These are phyloP conservation scores for Blastocystis sp. DNA, from an alignment of 352 stramenopile genomes.

Conservation along the genomic window DNA sequence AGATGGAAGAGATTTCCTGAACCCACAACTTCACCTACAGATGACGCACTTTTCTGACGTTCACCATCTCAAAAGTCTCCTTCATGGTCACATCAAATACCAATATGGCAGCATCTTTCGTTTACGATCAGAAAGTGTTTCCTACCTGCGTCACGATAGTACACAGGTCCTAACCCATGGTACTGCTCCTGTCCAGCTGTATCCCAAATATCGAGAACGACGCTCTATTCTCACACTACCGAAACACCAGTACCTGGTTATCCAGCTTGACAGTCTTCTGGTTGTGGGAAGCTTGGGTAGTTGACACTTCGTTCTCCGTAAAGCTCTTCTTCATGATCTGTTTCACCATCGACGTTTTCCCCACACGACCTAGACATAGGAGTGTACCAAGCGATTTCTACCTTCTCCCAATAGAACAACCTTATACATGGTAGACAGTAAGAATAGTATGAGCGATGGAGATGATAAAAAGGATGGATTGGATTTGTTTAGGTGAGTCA, in stretches of 20 bases:
- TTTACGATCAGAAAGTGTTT: neutral
- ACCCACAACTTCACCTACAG: constrained; percentile 37
- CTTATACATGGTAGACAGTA: neutral
- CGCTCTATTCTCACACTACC: neutral
- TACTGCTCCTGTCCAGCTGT: constrained; percentile 48
- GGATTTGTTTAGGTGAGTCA: too few relatives aligned
- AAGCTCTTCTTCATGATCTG: constrained; percentile 41
- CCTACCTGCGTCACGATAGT: constrained; percentile 44
- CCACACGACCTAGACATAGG: constrained; percentile 4
- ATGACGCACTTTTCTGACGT: neutral
- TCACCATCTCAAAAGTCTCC: constrained; percentile 42
- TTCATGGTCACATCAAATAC: constrained; percentile 34
- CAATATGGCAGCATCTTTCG: constrained; percentile 30
- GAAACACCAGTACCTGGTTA: neutral
- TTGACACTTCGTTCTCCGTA: constrained; percentile 8
- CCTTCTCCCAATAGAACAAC: constrained; percentile 42
- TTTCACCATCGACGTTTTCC: constrained; percentile 49
- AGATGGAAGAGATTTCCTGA: constrained; percentile 16
- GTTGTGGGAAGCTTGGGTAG: constrained; percentile 38
- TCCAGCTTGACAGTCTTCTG: constrained; percentile 20
- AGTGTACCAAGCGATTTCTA: neutral
- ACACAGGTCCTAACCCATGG: constrained; percentile 23
- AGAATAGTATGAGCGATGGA: neutral
- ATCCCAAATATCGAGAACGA: constrained; percentile 36
- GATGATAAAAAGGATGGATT: too few relatives aligned